These are phyloP conservation scores for Septoria linicola DNA, from an alignment of 2,329 filamentous ascomycete genomes.

Conservation along the genomic window DNA sequence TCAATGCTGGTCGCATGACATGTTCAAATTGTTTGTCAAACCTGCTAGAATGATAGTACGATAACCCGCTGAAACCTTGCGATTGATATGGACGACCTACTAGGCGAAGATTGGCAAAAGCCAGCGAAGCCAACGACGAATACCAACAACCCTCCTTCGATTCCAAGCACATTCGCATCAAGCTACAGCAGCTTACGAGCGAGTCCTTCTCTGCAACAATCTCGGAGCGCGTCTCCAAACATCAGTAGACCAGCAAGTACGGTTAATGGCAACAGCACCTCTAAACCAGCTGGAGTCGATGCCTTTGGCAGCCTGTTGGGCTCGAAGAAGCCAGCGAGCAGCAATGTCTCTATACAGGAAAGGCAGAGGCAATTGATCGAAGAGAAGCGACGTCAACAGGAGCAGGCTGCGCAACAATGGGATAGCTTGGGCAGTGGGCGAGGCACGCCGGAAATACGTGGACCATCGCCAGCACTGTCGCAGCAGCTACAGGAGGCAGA, in stretches of 20 bases:
- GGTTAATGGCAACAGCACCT: conserved; percentile 40
- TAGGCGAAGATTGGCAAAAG: conserved; percentile 50
- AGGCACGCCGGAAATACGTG: conserved; percentile 41
- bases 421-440: conserved; percentile 72
- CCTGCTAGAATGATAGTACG: conserved; percentile 6
- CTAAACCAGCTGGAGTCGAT: conserved; percentile 59
- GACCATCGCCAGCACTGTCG: conserved; percentile 25
- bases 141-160: conserved; percentile 25
- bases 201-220: conserved; percentile 43
- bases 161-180: conserved; percentile 29
- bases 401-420: conserved; percentile 67
- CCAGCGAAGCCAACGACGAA: conserved; percentile 30
- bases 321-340: conserved; percentile 57
- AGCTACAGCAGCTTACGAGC: conserved; percentile 38
- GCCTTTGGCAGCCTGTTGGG: conserved; percentile 76
- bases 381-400: conserved; percentile 73
- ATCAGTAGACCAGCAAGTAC: conserved; percentile 43
- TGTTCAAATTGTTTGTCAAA: neutral
- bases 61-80: neutral
- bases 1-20: conserved; percentile 7
- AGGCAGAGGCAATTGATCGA: conserved; percentile 71
- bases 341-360: conserved; percentile 68
- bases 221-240: conserved; percentile 35
- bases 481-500: conserved; percentile 39
- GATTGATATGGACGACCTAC: conserved; percentile 49